Base-by-base conservation (phyloP, 2,329 filamentous ascomycete species). In the Penicillium sp. region DNA sequence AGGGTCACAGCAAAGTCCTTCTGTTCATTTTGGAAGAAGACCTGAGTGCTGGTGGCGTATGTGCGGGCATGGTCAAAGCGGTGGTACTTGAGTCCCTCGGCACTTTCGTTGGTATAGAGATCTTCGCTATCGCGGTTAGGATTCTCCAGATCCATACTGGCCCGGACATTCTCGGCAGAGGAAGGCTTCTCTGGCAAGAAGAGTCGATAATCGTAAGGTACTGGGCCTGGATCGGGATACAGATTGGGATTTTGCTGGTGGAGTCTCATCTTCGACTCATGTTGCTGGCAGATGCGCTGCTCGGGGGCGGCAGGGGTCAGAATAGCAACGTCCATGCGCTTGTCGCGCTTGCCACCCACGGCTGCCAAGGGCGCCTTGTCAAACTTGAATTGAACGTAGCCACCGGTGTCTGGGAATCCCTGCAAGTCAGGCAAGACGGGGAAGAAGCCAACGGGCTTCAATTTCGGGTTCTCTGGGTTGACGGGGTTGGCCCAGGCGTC, bases 341-440 rank as follows among this genome's bases (percentile, higher is more conserved):
- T 73, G 62, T 88, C 84, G 55, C 85, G 82, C 52, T 72, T 75
- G 14, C 73, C 74, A 16, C 77, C 74, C 8, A 72, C 62, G 13
- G 74, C 72, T 46, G 78, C 72, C 38, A 83, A 71, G 1, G 84
- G 84, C n/a, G 84, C 81, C 45, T 82, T 81, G 54, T 79, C 76
- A 69, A 86, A 87, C 54, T 86, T 87, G 69, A 83, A 77, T 50
- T 85, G 75, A 62, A 85, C 78, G 70, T 81, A 87, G 36, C 77
- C 79, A 61, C 82, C 83, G 7, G 79, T 78, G 57, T 85, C 81
- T 4, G 84, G 81, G 50, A 83, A 77, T 10, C 83, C 83, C 32
- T 83, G 80, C 36, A 85, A 77, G 62, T 88, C 84, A 7, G 85
- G 84, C 6, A 87, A 71, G 10, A 87, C 64, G 14, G 84, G 83